phyloP scores from a whole-genome alignment of 1,284 basidiomycete genomes.

The Pseudozyma tsukubaensis region DNA sequence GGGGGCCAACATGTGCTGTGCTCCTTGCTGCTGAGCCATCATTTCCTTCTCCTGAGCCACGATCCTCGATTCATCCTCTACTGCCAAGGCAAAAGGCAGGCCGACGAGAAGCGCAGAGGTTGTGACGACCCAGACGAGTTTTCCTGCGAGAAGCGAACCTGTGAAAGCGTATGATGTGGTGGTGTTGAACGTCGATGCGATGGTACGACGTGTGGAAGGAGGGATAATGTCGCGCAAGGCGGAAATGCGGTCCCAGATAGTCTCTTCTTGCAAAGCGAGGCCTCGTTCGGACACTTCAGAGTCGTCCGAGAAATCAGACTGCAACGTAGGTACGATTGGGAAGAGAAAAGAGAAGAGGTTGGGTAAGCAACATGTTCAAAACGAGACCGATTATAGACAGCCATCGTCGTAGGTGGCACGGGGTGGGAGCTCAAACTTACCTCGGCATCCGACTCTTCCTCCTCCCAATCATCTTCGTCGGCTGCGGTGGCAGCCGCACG shows the following conservation, averaged over 20 bases:
- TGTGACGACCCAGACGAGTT: slow-evolving; percentile 91
- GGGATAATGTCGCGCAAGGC: slow-evolving; percentile 96
- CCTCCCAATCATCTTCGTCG: slow-evolving; percentile 47
- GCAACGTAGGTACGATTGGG: neutral
- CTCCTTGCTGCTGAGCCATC: slow-evolving; percentile 89
- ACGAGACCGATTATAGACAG: neutral
- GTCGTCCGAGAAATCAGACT: slow-evolving; percentile 59
- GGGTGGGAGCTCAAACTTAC: slow-evolving; percentile 11
- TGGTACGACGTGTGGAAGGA: slow-evolving; percentile 83
- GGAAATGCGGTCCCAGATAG: slow-evolving; percentile 86
- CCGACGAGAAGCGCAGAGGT: slow-evolving; percentile 93
- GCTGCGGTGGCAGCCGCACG: slow-evolving; percentile 29
- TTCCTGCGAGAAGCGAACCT: slow-evolving; percentile 80
- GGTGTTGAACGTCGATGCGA: slow-evolving; percentile 76
- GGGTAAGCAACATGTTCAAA: neutral
- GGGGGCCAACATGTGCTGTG: slow-evolving; percentile 73
- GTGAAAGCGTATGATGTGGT: slow-evolving; percentile 74
- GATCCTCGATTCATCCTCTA: slow-evolving; percentile 95
- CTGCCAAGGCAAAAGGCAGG: slow-evolving; percentile 87
- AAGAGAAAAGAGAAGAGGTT: neutral
- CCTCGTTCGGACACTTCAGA: slow-evolving; percentile 62
- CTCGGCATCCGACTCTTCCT: slow-evolving; percentile 47
- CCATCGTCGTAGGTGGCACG: neutral
- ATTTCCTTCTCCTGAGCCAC: slow-evolving; percentile 95
- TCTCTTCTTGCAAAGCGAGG: slow-evolving; percentile 72